Evolutionary conservation across 257 asterid genomes (phyloP), one percentile per base, ranked within the genome.

Genomic region (Solanum lycopersicoides): DNA sequence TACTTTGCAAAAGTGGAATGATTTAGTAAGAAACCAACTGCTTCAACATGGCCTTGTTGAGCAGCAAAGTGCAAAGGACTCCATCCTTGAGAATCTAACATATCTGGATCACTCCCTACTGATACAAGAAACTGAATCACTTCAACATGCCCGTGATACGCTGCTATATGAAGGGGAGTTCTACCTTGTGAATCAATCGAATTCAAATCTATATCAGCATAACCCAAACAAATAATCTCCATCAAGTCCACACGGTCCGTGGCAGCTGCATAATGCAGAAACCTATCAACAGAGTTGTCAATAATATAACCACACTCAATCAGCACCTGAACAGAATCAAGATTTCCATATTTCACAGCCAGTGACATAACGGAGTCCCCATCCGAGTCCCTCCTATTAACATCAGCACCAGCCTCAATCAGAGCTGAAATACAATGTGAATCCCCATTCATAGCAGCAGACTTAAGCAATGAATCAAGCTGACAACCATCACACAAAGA

Each of bases 1-100:
- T 90, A 72, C 83, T 95, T 95, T 3, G 94, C 91, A 4, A 86
- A 92, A 4, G 74, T 66, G 2, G 94, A 91, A 66, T 90, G 88
- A 28, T 69, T 87, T 35, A 94, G 45, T 59, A 96, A 69, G 90
- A 77, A 35, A 18, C 91, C 91, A 0, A 90, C 96, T 0, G 91
- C 92, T 71, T 91, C 94, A 0, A 41, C 50, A 39, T 89, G 90
- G n/a, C 97, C 98, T 41, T 87, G 87, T 0, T 25, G 39, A 4
- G 96, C 91, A 0, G 98, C 96, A 20, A 85, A 90, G 39, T 96
- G 98, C 60, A 96, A 94, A 0, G 99, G 95, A 9, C 95, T 85
- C 90, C 92, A 92, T 15, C 94, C 93, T 1, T 90, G 83, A 2
- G 14, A 5, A 41, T 96, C 98, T 0, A 87, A 32, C 3, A 77